Evolutionary conservation across 768 basidiomycete species (phyloP).

Genomic region (Phylloporus scabripes): DNA sequence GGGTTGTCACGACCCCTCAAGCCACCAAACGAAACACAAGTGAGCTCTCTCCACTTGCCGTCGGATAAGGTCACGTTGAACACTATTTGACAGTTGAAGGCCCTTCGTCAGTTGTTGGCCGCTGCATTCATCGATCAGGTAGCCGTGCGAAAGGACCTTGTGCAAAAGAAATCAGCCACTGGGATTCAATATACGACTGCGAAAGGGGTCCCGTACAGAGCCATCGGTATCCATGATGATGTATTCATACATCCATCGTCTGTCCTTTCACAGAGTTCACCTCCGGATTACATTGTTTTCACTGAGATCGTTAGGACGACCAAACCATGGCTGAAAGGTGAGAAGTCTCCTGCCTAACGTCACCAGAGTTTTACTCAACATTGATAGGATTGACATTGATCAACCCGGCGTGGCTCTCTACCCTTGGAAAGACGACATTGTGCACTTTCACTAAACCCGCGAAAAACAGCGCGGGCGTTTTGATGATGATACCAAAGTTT

Average conservation of each 20-base stretch:
- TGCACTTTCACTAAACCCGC: conserved; percentile 88
- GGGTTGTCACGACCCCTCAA: conserved; percentile 58
- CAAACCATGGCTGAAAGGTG: conserved; percentile 77
- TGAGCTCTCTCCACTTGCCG: conserved; percentile 24
- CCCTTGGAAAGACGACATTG: conserved; percentile 68
- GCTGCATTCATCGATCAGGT: conserved; percentile 95
- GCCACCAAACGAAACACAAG: conserved; percentile 79
- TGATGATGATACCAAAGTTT: conserved; percentile 79
- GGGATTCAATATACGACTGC: conserved; percentile 70
- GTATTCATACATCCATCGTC: conserved; percentile 92
- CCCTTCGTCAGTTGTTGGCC: conserved; percentile 79
- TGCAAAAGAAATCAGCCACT: conserved; percentile 49
- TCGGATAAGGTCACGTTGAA: not conserved
- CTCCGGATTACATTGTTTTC: conserved; percentile 85
- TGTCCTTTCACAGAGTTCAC: conserved; percentile 57
- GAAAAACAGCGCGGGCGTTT: conserved; percentile 58
- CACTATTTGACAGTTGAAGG: conserved; percentile 61
- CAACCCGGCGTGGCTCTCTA: conserved; percentile 83
- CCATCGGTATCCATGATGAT: conserved; percentile 75
- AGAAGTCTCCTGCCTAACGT: conserved; percentile 7
- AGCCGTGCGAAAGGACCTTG: conserved; percentile 83
- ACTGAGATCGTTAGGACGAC: conserved; percentile 76
- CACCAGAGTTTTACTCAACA: not conserved
- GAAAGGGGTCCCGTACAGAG: conserved; percentile 77
- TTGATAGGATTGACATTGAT: conserved; percentile 69